A percentile compares a stretch with the other conserved stretches of the same genome.
Evolutionary conservation across 2,329 filamentous ascomycete genomes (phyloP).

Genomic region (Verticillium nonalfalfae): DNA sequence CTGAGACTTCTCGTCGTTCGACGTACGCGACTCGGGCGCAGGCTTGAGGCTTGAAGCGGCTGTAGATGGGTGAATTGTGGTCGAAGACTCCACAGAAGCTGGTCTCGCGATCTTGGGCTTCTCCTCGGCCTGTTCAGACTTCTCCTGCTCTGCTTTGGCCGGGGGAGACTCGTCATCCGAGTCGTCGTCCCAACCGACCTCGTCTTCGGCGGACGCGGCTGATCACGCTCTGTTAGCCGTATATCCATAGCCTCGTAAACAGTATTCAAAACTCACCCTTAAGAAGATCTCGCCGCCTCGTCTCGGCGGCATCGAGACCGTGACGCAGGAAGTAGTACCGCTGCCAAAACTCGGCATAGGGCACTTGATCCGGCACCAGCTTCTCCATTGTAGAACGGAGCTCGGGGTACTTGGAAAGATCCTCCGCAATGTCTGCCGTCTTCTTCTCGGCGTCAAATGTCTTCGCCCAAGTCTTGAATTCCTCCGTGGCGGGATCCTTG

Average conservation of each 20-base stretch:
- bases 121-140: constrained; percentile 20
- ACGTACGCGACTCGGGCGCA: constrained; percentile 56
- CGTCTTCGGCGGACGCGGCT: constrained; percentile 67
- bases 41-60: constrained; percentile 48
- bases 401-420: constrained; percentile 82
- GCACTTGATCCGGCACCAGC: constrained; percentile 86
- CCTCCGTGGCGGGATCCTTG: constrained; percentile 68
- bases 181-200: constrained; percentile 68
- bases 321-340: constrained; percentile 93
- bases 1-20: constrained; percentile 84
- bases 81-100: constrained; percentile 50
- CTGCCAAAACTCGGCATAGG: constrained; percentile 86
- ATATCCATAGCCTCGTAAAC: not conserved
- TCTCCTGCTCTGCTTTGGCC: constrained; percentile 19
- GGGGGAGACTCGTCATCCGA: constrained; percentile 42
- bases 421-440: constrained; percentile 74
- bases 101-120: constrained; percentile 24
- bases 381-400: constrained; percentile 87
- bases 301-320: constrained; percentile 89
- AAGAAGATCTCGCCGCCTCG: constrained; percentile 78
- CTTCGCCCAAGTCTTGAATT: constrained; percentile 68
- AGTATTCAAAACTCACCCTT: constrained; percentile 58
- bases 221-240: constrained; percentile 10
- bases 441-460: constrained; percentile 76
- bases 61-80: constrained; percentile 50